Evolutionary conservation across 2,329 filamentous ascomycete species (phyloP).

Genomic region (Claviceps pazoutovae): DNA sequence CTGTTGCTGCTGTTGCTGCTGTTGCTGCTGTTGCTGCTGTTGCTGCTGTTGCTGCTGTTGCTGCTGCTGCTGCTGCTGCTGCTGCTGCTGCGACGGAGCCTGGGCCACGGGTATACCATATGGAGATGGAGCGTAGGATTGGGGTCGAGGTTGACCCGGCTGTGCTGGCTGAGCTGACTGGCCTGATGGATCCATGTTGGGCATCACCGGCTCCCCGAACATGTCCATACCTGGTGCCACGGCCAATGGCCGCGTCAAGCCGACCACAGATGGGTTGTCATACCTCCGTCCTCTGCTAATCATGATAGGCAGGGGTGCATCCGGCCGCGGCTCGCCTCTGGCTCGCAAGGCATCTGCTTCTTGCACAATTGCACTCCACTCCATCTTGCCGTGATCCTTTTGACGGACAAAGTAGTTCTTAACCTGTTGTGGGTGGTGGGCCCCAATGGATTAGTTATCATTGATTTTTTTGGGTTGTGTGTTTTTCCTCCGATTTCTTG

Average conservation of each 20-base stretch:
- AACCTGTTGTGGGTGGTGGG: slow-evolving; percentile 33
- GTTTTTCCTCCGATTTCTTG: neutral
- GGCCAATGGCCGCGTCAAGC: slow-evolving; percentile 27
- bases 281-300: slow-evolving; percentile 37
- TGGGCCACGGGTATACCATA: slow-evolving; percentile 35
- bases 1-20: too few relatives aligned
- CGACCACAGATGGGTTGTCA: slow-evolving; percentile 21
- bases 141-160: slow-evolving; percentile 18
- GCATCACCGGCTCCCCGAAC: slow-evolving; percentile 28
- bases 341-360: slow-evolving; percentile 44
- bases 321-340: slow-evolving; percentile 44
- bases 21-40: too few relatives aligned
- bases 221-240: slow-evolving; percentile 31
- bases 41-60: neutral
- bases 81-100: slow-evolving; percentile 19
- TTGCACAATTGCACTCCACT: slow-evolving; percentile 45
- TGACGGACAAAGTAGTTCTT: slow-evolving; percentile 55
- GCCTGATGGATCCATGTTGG: slow-evolving; percentile 29
- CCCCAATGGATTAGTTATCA: neutral
- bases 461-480: neutral
- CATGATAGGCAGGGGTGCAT: slow-evolving; percentile 42
- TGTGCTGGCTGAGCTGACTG: neutral
- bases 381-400: slow-evolving; percentile 42
- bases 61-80: slow-evolving; percentile 12
- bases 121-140: slow-evolving; percentile 26